phyloP scores from a whole-genome alignment of 352 stramenopile species.

The Phytophthora pinifolia region DNA sequence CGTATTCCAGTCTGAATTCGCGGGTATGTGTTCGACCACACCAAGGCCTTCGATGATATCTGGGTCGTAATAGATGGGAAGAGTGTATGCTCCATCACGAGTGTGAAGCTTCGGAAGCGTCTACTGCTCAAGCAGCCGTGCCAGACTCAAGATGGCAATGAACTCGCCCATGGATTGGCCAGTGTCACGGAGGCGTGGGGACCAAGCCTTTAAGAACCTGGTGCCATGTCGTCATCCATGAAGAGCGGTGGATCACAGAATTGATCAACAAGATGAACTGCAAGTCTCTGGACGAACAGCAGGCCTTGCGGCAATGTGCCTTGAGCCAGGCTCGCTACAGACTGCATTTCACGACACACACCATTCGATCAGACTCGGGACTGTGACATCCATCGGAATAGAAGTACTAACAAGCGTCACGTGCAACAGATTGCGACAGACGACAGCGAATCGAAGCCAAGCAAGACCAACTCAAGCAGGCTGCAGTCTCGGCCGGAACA shows the following conservation, averaged over 20 bases:
- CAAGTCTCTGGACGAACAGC: not conserved
- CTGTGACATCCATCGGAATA: not conserved
- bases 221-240: not conserved
- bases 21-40: slow-evolving; percentile 2
- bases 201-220: not conserved
- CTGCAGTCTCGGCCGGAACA: not conserved
- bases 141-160: not conserved
- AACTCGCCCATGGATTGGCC: not conserved
- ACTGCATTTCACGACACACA: slow-evolving; percentile 5
- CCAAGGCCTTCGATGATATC: not conserved
- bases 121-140: not conserved
- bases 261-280: slow-evolving; percentile 1
- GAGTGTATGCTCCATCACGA: not conserved
- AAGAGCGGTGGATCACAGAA: not conserved
- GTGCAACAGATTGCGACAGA: not conserved
- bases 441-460: not conserved
- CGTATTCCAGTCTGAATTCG: slow-evolving; percentile 8
- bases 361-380: not conserved
- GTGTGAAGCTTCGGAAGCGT: not conserved
- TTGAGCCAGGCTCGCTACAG: slow-evolving; percentile 10
- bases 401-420: not conserved
- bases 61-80: not conserved
- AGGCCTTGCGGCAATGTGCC: not conserved
- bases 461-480: not conserved
- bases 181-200: not conserved